Base-by-base conservation (phyloP, 2,329 filamentous ascomycete species). In the Xylariales sp. region DNA sequence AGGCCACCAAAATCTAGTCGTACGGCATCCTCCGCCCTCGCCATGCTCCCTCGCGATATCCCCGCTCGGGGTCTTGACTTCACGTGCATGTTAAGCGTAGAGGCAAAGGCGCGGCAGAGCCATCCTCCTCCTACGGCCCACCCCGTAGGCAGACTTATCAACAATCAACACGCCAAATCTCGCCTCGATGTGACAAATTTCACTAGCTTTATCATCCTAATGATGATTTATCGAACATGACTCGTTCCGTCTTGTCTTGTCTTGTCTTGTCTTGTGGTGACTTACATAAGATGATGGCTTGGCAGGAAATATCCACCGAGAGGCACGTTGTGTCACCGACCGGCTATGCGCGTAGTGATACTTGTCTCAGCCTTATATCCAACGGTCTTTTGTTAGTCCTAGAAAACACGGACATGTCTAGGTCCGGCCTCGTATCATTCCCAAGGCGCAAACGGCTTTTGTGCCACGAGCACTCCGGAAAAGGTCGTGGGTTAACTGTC, bases 261-360 rank as follows among this genome's bases (percentile, higher is more conserved):
- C 52, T 50, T 7, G 32, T 49, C 18, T 23, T 53, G 50, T 54
- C 34, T 50, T 55, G 5, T 12, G 9, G 23, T 55, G 55, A 64
- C 60, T 67, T 67, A 60, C 65, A 64, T 67, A 67, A 64, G 65
- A 67, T 12, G 23, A 50, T 36, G 23, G 60, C 67, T 67, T 66
- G 60, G 67, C 67, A 56, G 59, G 58, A 30, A 12, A 63, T 52
- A 16, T 32, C 28, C 30, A 50, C 36, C 28, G 14, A 23, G 58
- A 45, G 28, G 36, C 30, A 36, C 45, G 43, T 48, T 39, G 59
- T 69, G 67, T 69, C 41, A 64, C 61, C 49, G 46, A 39, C 54
- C 52, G 45, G 62, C 62, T 4, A 39, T 53, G 53, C 28, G 32
- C 30, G 59, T 54, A 45, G 45, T 56, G 36, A 58, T 32, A 58